Evolutionary conservation across 768 basidiomycete species (phyloP), one percentile per base, ranked within the genome.

Genomic region (Hysterangium stoloniferum): DNA sequence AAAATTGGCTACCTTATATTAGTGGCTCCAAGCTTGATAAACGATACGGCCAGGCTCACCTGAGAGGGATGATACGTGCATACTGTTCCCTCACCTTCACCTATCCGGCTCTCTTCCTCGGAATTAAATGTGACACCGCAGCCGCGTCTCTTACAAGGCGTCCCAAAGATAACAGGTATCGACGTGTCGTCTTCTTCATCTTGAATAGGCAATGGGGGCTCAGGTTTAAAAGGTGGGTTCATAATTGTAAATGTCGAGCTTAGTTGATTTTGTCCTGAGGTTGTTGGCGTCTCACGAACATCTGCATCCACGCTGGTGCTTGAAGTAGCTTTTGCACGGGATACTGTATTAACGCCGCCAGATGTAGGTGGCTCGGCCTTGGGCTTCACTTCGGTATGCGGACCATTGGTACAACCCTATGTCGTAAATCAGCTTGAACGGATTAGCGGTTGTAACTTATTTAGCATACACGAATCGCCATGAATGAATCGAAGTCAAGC

Each of bases 401-500:
- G 57, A 5, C 74, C 73, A 38, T 58, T 76, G 17, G 79, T 79
- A 62, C 93, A 95, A 58, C 88, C 86, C 93, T 96, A 59, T 12
- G 37, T 32, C 34, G 22, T 17, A 24, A 27, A 53, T 57, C 46
- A 48, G 57, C 52, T 33, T 56, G 38, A 46, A 44, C 53, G 20
- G 57, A 59, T n/a, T 19, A 9, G 8, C 6, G 22, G 53, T 57
- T 40, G 40, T 56, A 56, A 45, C 57, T n/a, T n/a, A n/a, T n/a
- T n/a, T n/a, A n/a, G 71, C 87, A 54, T 65, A 90, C 94, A 22
- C 80, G 77, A 50, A 98, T 82, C 47, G 76, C 75, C 82, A 97
- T 84, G 66, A 99, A 99, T 48, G 91, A 86, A 59, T 98, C 93
- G 60, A 98, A 99, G 54, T 91, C 89, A 43, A 97, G 70, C 28